Evolutionary conservation across 2,329 filamentous ascomycete genomes (phyloP), one percentile per base, ranked within the genome.

Genomic region (Fusarium mangiferae): DNA sequence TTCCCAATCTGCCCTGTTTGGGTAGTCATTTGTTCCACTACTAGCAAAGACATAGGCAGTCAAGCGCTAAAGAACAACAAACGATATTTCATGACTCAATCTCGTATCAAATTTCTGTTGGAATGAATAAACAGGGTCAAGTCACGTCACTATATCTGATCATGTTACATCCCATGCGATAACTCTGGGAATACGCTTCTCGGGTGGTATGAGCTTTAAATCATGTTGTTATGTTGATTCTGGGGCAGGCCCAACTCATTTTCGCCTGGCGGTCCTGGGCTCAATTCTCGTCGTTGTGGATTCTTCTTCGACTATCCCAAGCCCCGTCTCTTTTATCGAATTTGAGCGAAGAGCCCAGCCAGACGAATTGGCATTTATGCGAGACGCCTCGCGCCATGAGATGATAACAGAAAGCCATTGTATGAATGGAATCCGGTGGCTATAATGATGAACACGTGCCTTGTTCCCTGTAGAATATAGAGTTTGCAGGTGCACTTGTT

Each of bases 371-470:
- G 28, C 35, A 58, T 59, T 46, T 54, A 33, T 45, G 30, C 39
- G 46, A 42, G 56, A 63, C 72, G 63, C 36, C 44, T 72, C 56
- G 45, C 68, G 68, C 59, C 68, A 72, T 64, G n/a, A 57, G 38
- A 52, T 44, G 28, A 57, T 45, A 26, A 57, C 30, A 41, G 45
- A 71, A 42, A 26, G 18, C 33, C 49, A 26, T 52, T 22, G 18
- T 41, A 51, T 39, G 38, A 41, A 35, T 51, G 45, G 62, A 60
- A 70, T 35, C 58, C 41, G 48, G 72, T 59, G 62, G 62, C 72
- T 60, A 45, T 17, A 36, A 58, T 54, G 54, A 42, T 44, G 42
- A 30, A 36, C 38, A 20, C 59, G 48, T 36, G 57, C 48, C 57
- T 45, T 51, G 30, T 42, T 61, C 55, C 33, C 11, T 15, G 46